Evolutionary conservation across 345 rosid species (phyloP).

Genomic region (Hibiscus mutabilis): DNA sequence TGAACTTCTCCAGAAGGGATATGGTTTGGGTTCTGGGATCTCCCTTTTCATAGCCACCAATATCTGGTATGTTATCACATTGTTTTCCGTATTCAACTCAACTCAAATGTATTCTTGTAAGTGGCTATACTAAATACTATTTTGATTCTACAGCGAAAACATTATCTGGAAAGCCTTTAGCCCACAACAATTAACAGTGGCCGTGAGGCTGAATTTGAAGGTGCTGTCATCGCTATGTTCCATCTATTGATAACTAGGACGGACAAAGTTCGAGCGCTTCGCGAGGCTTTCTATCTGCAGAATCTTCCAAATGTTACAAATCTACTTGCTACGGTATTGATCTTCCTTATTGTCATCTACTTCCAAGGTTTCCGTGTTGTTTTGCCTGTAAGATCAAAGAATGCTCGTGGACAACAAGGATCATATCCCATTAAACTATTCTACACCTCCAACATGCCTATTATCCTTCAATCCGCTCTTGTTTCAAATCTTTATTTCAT

Average conservation of each 20-base stretch:
- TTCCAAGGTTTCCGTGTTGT: slow-evolving; percentile 78
- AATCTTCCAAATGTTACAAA: slow-evolving; percentile 70
- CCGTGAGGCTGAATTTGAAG: slow-evolving; percentile 71
- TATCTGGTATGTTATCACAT: slow-evolving; percentile 27
- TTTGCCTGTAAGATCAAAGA: slow-evolving; percentile 63
- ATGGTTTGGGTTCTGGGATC: slow-evolving; percentile 47
- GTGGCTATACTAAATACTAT: not conserved
- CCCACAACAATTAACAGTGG: slow-evolving; percentile 73
- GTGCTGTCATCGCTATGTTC: slow-evolving; percentile 67
- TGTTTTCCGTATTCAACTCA: not conserved
- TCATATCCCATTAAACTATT: slow-evolving; percentile 70
- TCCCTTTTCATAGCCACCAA: slow-evolving; percentile 64
- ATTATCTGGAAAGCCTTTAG: slow-evolving; percentile 80
- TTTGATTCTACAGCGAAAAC: slow-evolving; percentile 25
- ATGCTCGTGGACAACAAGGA: slow-evolving; percentile 67
- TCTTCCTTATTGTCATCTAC: slow-evolving; percentile 55
- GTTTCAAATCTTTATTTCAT: slow-evolving; percentile 65
- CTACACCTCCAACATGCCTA: slow-evolving; percentile 82
- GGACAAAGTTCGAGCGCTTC: slow-evolving; percentile 30
- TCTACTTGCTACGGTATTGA: slow-evolving; percentile 58
- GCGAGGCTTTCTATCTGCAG: slow-evolving; percentile 66
- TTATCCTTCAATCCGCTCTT: slow-evolving; percentile 73
- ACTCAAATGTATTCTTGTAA: not conserved
- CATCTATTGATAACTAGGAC: slow-evolving; percentile 51
- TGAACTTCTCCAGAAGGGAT: slow-evolving; percentile 1